These are phyloP conservation scores for Scheffersomyces cryptocercus DNA, from an alignment of 1,139 yeast genomes.

Conservation along the genomic window DNA sequence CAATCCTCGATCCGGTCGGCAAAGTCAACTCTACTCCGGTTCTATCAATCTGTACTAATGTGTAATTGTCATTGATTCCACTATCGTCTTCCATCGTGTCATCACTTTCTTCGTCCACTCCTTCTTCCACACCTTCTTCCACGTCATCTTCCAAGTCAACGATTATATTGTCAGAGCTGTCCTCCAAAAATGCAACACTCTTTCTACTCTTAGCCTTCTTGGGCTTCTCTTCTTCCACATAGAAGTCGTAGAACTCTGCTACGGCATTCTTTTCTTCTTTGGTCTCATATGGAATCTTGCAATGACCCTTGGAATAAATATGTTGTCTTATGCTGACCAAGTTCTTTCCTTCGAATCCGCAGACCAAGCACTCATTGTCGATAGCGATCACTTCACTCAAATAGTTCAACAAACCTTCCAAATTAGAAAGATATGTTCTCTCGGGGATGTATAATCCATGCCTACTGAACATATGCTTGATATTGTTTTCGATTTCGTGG, in stretches of 20 bases:
- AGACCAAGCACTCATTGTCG: constrained; percentile 52
- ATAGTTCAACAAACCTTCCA: constrained; percentile 46
- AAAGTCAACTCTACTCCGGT: constrained; percentile 44
- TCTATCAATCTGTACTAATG: constrained; percentile 37
- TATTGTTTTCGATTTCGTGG: constrained; percentile 41
- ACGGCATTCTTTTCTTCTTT: constrained; percentile 42
- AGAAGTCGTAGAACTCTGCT: constrained; percentile 46
- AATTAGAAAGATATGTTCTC: constrained; percentile 38
- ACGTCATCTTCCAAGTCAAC: constrained; percentile 14
- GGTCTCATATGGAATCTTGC: constrained; percentile 54
- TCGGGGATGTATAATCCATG: constrained; percentile 58
- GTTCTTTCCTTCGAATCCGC: constrained; percentile 54
- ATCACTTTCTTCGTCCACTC: constrained; percentile 18
- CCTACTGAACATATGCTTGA: constrained; percentile 46
- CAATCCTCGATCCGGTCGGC: constrained; percentile 51
- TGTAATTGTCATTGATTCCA: constrained; percentile 26
- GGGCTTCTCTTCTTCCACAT: constrained; percentile 17
- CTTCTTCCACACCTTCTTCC: constrained; percentile 24
- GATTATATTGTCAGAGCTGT: constrained; percentile 14
- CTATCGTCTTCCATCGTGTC: constrained; percentile 5
- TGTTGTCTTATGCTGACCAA: constrained; percentile 56
- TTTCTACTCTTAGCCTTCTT: constrained; percentile 12
- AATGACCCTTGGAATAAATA: constrained; percentile 52
- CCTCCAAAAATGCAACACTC: constrained; percentile 23
- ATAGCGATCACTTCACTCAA: constrained; percentile 44